A percentile compares a stretch with the other conserved stretches of the same genome.
Conservation (phyloP, 306 rosid species). For the Trifolium subterraneum region DNA sequence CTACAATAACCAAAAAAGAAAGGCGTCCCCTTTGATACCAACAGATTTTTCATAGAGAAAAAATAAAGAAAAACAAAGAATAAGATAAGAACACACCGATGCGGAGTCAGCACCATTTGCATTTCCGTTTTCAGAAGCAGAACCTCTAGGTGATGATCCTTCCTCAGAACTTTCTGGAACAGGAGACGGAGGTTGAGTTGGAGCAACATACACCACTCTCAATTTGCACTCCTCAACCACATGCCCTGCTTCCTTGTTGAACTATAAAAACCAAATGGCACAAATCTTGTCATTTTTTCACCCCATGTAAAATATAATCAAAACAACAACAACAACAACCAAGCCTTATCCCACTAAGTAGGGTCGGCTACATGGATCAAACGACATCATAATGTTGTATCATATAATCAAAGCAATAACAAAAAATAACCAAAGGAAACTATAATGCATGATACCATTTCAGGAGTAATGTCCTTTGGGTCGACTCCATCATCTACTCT, state of each 20-base stretch:
- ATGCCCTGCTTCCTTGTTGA: slow-evolving; percentile 84
- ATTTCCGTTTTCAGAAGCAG: slow-evolving; percentile 75
- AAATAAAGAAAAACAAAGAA: slow-evolving; percentile 21
- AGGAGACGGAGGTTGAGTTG: slow-evolving; percentile 88
- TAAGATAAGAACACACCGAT: slow-evolving; percentile 53
- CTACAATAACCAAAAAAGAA: slow-evolving; percentile 53
- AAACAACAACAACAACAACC: no score
- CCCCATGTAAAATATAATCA: neutral
- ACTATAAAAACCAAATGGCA: slow-evolving; percentile 57
- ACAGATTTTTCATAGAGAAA: neutral
- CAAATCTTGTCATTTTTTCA: slow-evolving; percentile 24
- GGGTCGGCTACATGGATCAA: no score
- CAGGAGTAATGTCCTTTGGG: slow-evolving; percentile 73
- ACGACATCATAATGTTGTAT: no score
- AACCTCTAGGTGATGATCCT: slow-evolving; percentile 87
- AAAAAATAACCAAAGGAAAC: neutral
- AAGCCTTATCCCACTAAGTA: no score
- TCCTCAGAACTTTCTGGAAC: slow-evolving; percentile 94
- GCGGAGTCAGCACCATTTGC: slow-evolving; percentile 55
- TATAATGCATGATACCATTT: slow-evolving; percentile 63
- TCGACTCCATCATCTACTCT: slow-evolving; percentile 54
- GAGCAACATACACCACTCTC: slow-evolving; percentile 83
- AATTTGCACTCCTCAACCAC: slow-evolving; percentile 86
- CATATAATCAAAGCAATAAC: neutral
- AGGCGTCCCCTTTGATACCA: slow-evolving; percentile 29